These are phyloP conservation scores for Datisca glomerata DNA, from an alignment of 306 rosid species.

Conservation along the genomic window DNA sequence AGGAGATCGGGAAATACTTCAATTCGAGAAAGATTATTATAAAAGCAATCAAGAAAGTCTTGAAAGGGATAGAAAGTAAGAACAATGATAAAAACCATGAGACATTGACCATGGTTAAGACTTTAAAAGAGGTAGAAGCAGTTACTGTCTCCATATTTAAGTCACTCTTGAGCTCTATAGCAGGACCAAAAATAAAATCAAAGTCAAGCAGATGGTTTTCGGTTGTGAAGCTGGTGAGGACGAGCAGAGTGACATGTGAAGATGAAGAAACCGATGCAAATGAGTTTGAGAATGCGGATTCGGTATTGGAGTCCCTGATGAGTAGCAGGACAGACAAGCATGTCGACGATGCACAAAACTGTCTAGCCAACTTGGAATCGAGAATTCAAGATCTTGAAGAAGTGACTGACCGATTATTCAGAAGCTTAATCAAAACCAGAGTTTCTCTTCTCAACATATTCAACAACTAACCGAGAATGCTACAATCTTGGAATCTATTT, in stretches of 20 bases:
- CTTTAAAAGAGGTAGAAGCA: conserved; percentile 4
- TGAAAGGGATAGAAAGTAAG: conserved; percentile 5
- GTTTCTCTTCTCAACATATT: conserved; percentile 24
- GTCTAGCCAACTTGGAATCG: conserved; percentile 3
- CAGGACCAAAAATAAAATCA: conserved; percentile 6
- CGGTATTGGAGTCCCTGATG: background rate
- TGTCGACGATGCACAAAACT: background rate
- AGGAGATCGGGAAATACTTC: conserved; percentile 5
- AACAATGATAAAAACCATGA: background rate
- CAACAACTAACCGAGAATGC: too few relatives aligned
- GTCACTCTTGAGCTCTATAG: conserved; percentile 9
- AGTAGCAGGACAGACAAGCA: background rate
- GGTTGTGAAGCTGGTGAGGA: conserved; percentile 10
- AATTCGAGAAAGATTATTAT: conserved; percentile 7
- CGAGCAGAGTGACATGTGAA: too few relatives aligned
- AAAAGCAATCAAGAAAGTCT: conserved; percentile 10
- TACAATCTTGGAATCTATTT: too few relatives aligned
- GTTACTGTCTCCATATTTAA: conserved; percentile 7
- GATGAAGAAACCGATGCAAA: background rate
- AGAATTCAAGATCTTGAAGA: conserved; percentile 10
- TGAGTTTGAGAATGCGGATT: conserved; percentile 8
- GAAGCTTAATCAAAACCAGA: conserved; percentile 17
- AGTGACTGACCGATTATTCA: background rate
- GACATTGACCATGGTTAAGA: background rate
- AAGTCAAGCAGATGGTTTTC: conserved; percentile 11